phyloP scores from a whole-genome alignment of 1,284 basidiomycete genomes.

The Ceratobasidium theobromae region DNA sequence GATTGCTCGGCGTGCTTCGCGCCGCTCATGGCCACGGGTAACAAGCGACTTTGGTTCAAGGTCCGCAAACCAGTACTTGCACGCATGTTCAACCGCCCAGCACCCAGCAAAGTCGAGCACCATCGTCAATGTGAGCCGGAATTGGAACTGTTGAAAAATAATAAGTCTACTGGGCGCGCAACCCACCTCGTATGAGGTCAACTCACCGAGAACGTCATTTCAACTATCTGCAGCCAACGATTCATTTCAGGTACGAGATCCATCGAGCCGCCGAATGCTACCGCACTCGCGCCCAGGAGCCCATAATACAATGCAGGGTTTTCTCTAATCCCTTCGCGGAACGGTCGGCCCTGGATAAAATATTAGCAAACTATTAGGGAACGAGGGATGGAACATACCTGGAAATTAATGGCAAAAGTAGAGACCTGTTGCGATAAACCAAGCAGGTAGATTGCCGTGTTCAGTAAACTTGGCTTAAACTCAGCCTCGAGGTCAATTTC shows the following conservation, averaged over 20 bases:
- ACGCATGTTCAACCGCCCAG: slow-evolving; percentile 77
- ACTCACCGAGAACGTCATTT: slow-evolving; percentile 76
- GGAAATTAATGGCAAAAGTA: slow-evolving; percentile 96
- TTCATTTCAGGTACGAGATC: slow-evolving; percentile 96
- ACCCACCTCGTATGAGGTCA: too few species aligned
- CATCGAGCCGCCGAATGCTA: slow-evolving; percentile 90
- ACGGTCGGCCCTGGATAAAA: slow-evolving; percentile 74
- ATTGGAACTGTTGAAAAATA: slow-evolving; percentile 64
- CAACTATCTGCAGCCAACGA: slow-evolving; percentile 94
- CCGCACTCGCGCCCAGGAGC: slow-evolving; percentile 78
- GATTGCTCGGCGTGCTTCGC: slow-evolving; percentile 50
- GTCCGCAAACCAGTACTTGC: slow-evolving; percentile 88
- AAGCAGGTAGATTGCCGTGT: slow-evolving; percentile 92
- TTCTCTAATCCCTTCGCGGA: slow-evolving; percentile 93
- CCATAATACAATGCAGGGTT: slow-evolving; percentile 91
- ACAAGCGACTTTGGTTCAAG: slow-evolving; percentile 84
- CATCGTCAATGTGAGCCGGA: slow-evolving; percentile 79
- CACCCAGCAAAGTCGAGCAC: slow-evolving; percentile 86
- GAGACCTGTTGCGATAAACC: slow-evolving; percentile 94
- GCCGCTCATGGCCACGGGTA: slow-evolving; percentile 75
- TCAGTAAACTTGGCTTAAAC: slow-evolving; percentile 88
- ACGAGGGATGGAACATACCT: slow-evolving; percentile 49
- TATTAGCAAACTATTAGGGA: background rate
- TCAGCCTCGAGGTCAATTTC: slow-evolving; percentile 90
- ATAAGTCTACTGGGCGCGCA: background rate